Evolutionary conservation across 352 stramenopile species (phyloP).

Genomic region (Aphanomyces invadans): DNA sequence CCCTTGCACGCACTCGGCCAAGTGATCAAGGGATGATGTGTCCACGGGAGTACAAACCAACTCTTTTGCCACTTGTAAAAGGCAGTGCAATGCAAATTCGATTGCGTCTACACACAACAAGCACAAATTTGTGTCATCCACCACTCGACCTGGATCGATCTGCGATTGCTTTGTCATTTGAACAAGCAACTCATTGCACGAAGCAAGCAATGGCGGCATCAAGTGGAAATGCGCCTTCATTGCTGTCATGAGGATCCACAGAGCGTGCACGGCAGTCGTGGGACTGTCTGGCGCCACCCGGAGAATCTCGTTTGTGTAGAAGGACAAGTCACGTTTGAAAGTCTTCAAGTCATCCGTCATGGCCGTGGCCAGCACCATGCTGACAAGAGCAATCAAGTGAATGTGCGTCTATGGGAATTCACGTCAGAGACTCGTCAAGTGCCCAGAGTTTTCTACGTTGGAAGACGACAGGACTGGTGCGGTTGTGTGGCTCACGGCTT

Average conservation of each 20-base stretch:
- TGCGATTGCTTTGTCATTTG: background rate
- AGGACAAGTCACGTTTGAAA: constrained; percentile 8
- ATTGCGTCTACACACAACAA: constrained; percentile 13
- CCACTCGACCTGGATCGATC: background rate
- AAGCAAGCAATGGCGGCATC: background rate
- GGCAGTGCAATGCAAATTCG: constrained; percentile 11
- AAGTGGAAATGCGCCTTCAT: background rate
- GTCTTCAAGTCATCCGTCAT: constrained; percentile 8
- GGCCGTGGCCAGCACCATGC: background rate
- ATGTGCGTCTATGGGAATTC: constrained; percentile 6
- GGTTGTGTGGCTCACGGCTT: too few relatives aligned
- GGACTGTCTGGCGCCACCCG: background rate
- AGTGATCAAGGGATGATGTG: background rate
- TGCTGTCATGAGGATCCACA: constrained; percentile 15
- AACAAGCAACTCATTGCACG: constrained; percentile 3
- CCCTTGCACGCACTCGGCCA: background rate
- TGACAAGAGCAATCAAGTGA: constrained; percentile 5
- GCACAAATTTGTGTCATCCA: background rate
- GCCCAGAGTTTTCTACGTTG: background rate
- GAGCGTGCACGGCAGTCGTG: background rate
- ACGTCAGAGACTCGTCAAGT: background rate
- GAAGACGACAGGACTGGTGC: too few relatives aligned
- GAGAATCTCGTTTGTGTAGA: constrained; percentile 23
- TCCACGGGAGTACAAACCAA: constrained; percentile 3
- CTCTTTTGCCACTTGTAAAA: constrained; percentile 1